Percentiles rank a stretch among this genome's conserved stretches.
Evolutionary conservation across 2,329 filamentous ascomycete species (phyloP).

Genomic region (Colletotrichum sp.): DNA sequence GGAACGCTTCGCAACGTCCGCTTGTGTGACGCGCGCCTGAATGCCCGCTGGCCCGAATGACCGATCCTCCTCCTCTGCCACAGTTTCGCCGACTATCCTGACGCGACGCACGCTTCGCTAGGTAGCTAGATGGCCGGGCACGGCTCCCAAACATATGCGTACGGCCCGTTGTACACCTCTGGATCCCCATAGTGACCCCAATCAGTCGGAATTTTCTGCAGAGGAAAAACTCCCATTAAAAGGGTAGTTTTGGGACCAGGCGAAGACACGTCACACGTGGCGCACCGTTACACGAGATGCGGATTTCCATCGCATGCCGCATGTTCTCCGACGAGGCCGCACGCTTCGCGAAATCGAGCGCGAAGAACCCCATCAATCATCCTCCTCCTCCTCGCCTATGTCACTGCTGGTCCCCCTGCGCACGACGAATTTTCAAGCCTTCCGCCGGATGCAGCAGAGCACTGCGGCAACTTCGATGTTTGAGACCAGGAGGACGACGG

Average conservation of each 20-base stretch:
- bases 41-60: not conserved
- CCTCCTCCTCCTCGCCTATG: not conserved
- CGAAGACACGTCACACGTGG: not conserved
- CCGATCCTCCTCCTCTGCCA: not conserved
- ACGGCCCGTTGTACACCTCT: not conserved
- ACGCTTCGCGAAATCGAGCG: not conserved
- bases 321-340: not conserved
- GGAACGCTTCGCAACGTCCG: not conserved
- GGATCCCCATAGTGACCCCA: not conserved
- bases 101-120: not conserved
- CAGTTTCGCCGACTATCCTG: not conserved
- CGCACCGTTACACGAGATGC: not conserved
- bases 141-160: not conserved
- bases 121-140: not conserved
- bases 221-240: not conserved
- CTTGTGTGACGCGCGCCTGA: not conserved
- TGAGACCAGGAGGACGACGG: not conserved
- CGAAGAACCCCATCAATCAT: not conserved
- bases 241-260: not conserved
- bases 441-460: not conserved
- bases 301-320: not conserved
- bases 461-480: not conserved
- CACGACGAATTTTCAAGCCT: not conserved
- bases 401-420: not conserved
- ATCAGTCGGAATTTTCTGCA: not conserved